Evolutionary conservation across 768 basidiomycete genomes (phyloP), one percentile per base, ranked within the genome.

Genomic region (Daedaleopsis sinensis): DNA sequence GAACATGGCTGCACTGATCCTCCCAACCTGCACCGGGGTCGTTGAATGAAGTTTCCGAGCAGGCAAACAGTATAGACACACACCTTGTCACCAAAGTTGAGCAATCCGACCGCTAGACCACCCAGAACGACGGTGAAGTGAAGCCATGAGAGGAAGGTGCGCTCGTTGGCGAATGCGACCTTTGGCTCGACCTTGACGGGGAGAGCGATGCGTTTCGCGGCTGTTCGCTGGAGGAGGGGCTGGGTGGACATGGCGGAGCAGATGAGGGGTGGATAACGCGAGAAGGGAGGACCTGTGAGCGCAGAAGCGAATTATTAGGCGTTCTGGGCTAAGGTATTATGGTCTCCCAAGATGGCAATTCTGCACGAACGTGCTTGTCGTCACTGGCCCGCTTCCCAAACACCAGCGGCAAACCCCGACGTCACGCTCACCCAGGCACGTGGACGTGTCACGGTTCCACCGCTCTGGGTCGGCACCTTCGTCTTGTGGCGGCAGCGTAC

Each of bases 121-220:
- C 96, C 96, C 9, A 99, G 87, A 59, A 99, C 94, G 76, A 98
- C 94, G 43, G 96, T 95, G 74, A 97, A 98, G 76, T 97, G 95
- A 52, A 98, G 84, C 97, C 96, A 98, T 83, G 95, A 96, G 48
- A 99, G 82, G 78, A 98, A 98, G 0, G 97, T 95, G 58, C 93
- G 86, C 75, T 95, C 94, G 74, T 96, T 96, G 46, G 94, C 94
- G 68, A 96, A 96, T 50, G 93, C 93, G 62, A 96, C 94, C 69
- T 96, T 96, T 36, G 94, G 94, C 75, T 96, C 94, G 55, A 94
- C 92, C 65, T 94, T 86, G 67, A 99, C 86, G 42, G 97, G 96
- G 48, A 99, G 89, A 13, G 97, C 96, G 66, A 98, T 99, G 65
- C 97, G 91, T 79, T 98, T 98, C 18, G 80, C 77, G 0, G 94